phyloP scores from a whole-genome alignment of 1,139 yeast species.

The Taphrina sp. region DNA sequence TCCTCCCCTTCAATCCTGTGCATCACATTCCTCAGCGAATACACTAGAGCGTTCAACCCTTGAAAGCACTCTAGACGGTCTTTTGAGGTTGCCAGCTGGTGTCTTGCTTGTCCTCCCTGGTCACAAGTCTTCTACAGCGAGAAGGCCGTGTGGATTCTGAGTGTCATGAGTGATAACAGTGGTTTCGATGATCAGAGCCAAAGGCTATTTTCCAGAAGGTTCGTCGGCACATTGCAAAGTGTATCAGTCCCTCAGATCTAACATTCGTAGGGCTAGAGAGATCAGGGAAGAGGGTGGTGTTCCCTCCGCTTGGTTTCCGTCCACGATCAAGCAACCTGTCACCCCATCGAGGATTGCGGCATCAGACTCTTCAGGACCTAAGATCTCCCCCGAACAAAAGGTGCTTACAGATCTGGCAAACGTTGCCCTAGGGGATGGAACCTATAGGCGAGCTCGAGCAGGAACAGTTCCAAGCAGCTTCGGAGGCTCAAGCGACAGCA shows the following conservation, averaged over 20 bases:
- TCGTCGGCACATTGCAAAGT: not conserved
- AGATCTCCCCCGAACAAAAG: conserved; percentile 12
- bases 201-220: conserved; percentile 24
- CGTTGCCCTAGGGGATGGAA: conserved; percentile 10
- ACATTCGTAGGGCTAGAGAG: conserved; percentile 21
- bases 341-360: conserved; percentile 7
- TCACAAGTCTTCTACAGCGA: too few relatives aligned
- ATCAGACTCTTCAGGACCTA: conserved; percentile 11
- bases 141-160: too few relatives aligned
- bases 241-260: not conserved
- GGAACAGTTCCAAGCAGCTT: conserved; percentile 50
- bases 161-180: conserved; percentile 12
- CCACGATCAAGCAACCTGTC: conserved; percentile 12
- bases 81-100: too few relatives aligned
- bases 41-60: too few relatives aligned
- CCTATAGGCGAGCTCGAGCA: conserved; percentile 47
- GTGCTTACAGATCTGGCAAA: conserved; percentile 9
- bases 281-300: conserved; percentile 30
- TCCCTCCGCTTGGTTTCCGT: conserved; percentile 25
- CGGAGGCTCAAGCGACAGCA: conserved; percentile 38
- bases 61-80: too few relatives aligned
- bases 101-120: too few relatives aligned
- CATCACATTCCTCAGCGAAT: too few relatives aligned
- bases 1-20: too few relatives aligned
- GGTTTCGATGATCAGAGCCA: conserved; percentile 6